A percentile compares a stretch with the other conserved stretches of the same genome.
These are phyloP conservation scores for Linum trigynum DNA, from an alignment of 345 rosid species.

Conservation along the genomic window DNA sequence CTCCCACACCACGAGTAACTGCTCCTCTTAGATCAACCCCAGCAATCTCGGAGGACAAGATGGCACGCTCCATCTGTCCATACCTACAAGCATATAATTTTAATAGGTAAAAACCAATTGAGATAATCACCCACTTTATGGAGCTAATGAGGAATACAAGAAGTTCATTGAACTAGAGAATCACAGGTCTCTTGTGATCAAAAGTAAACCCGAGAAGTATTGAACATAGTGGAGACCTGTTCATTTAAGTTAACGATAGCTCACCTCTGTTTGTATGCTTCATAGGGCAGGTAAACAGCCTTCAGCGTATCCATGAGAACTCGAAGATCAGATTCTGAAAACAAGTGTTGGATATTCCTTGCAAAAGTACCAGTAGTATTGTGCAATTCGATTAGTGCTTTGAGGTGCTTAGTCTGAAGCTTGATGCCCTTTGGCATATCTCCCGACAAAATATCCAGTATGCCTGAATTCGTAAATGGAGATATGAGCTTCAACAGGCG, in stretches of 20 bases:
- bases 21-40: slow-evolving; percentile 95
- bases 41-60: slow-evolving; percentile 82
- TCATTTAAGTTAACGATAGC: slow-evolving; percentile 6
- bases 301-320: slow-evolving; percentile 73
- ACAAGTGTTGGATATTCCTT: slow-evolving; percentile 80
- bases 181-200: too few relatives aligned
- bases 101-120: slow-evolving; percentile 4
- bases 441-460: slow-evolving; percentile 79
- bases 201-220: not conserved
- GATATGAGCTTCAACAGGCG: slow-evolving; percentile 9
- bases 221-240: slow-evolving; percentile 1
- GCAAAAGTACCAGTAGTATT: slow-evolving; percentile 78
- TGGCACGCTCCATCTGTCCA: slow-evolving; percentile 89
- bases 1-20: slow-evolving; percentile 92
- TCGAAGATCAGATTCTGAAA: slow-evolving; percentile 74
- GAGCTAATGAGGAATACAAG: not conserved
- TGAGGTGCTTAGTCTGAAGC: slow-evolving; percentile 88
- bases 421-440: slow-evolving; percentile 88
- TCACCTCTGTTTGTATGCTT: slow-evolving; percentile 85
- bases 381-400: slow-evolving; percentile 83
- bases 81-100: slow-evolving; percentile 42
- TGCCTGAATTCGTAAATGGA: slow-evolving; percentile 36
- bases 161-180: too few relatives aligned
- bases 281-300: slow-evolving; percentile 83
- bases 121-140: not conserved